Evolutionary conservation across 371 early-diverging fungal species (phyloP).

Genomic region (Catenaria anguillulae): DNA sequence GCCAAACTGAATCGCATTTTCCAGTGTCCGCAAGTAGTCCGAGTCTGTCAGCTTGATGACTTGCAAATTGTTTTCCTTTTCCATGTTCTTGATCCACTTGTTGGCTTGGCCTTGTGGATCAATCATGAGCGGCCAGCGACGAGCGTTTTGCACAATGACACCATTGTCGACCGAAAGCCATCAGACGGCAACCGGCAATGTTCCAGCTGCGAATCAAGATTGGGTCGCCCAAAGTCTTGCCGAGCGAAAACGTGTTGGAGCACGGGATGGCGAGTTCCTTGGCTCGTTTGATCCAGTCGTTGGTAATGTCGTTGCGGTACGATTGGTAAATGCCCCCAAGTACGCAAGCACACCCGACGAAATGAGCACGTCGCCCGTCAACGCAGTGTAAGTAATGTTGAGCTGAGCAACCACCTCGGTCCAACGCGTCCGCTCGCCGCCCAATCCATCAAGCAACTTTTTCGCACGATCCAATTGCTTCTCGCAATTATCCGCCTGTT

Average conservation of each 20-base stretch:
- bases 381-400: constrained; percentile 28
- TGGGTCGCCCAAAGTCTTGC: constrained; percentile 33
- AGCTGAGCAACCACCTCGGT: constrained; percentile 29
- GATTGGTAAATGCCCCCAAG: constrained; percentile 36
- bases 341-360: constrained; percentile 36
- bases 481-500: constrained; percentile 41
- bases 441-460: constrained; percentile 35
- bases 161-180: constrained; percentile 34
- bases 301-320: constrained; percentile 23
- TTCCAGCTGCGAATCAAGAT: constrained; percentile 19
- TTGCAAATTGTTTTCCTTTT: constrained; percentile 31
- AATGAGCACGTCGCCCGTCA: constrained; percentile 36
- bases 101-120: constrained; percentile 50
- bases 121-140: constrained; percentile 41
- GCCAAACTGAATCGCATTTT: constrained; percentile 44
- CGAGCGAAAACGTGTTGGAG: constrained; percentile 28
- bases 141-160: constrained; percentile 34
- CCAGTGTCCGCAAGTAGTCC: constrained; percentile 39
- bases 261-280: constrained; percentile 31
- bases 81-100: constrained; percentile 45
- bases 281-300: constrained; percentile 28
- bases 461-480: constrained; percentile 37
- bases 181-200: constrained; percentile 33
- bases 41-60: constrained; percentile 36
- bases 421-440: constrained; percentile 39